These are phyloP conservation scores for Neofusicoccum parvum DNA, from an alignment of 2,329 filamentous ascomycete genomes.

Conservation along the genomic window DNA sequence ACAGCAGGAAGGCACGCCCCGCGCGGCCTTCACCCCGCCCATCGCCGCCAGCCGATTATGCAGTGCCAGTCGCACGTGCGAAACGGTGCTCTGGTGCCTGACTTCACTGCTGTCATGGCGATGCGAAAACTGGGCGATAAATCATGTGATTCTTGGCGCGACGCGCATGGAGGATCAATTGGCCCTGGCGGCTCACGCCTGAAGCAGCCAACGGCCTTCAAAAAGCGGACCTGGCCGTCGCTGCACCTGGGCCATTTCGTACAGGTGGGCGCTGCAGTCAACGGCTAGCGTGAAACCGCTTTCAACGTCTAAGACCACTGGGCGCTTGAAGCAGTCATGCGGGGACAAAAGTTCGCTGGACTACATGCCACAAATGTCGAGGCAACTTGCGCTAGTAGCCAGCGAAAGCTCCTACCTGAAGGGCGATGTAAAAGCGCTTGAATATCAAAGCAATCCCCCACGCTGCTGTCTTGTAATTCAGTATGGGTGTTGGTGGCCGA, in stretches of 20 bases:
- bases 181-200: not conserved
- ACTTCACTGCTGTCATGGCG: not conserved
- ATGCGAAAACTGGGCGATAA: slow-evolving; percentile 22
- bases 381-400: too few species aligned
- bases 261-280: not conserved
- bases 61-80: not conserved
- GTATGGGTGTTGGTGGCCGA: too few species aligned
- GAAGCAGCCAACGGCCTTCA: not conserved
- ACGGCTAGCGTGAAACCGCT: too few species aligned
- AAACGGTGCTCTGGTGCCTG: not conserved
- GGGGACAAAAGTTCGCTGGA: too few species aligned
- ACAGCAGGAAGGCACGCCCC: not conserved
- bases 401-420: too few species aligned
- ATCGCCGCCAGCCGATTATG: not conserved
- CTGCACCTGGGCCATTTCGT: not conserved
- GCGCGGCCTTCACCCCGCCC: too few species aligned
- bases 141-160: slow-evolving; percentile 1
- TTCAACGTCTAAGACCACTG: too few species aligned
- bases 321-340: too few species aligned
- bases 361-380: too few species aligned
- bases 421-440: too few species aligned
- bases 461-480: too few species aligned
- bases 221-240: not conserved
- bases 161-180: not conserved
- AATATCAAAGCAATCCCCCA: too few species aligned